Base-by-base conservation (phyloP, 2,329 filamentous ascomycete species). In the Sporothrix brasiliensis region DNA sequence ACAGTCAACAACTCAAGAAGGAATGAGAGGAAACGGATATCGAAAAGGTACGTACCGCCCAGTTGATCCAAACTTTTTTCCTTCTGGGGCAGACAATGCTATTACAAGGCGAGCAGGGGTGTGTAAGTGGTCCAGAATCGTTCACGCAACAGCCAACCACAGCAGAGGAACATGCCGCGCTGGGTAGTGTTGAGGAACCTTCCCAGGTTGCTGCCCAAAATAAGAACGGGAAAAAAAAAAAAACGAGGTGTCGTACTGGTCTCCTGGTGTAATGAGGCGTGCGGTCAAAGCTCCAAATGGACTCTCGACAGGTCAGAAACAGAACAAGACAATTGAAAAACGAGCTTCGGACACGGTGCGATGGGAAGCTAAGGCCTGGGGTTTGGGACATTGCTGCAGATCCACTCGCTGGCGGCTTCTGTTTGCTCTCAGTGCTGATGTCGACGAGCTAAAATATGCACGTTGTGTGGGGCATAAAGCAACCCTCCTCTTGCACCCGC, bases 401-500 rank as follows among this genome's bases (percentile, higher is more conserved):
- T 71, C 69, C 69, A 73, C 70, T 73, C 72, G 72, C 72, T 74
- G 69, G 16, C 69, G 66, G 41, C 54, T 19, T 53, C 56, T 44
- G 56, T 69, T 63, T 27, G 53, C 39, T 63, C 53, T 34, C 34
- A 24, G 13, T 56, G 53, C 7, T 56, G 53, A 5, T 52, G 63
- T 39, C 63, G 47, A 39, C 24, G 24, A 30, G 21, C 27, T 21
- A 50, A 30, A 30, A 47, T 41, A 30, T 53, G 56, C 56, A 54
- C 16, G 67, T 41, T 13, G 54, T 3, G 53, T 60, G 53, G 50
- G 34, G 49, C 27, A 44, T 16, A 24, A 49, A 30, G 21, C 49
- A 21, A 56, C 65, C 27, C 39, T 39, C 39, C 21, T 16, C 27
- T 21, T 58, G 24, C 53, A 58, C 6, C 34, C 58, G 66, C 66